Evolutionary conservation across 2,329 filamentous ascomycete species (phyloP).

Genomic region (Phialemonium atrogriseum): DNA sequence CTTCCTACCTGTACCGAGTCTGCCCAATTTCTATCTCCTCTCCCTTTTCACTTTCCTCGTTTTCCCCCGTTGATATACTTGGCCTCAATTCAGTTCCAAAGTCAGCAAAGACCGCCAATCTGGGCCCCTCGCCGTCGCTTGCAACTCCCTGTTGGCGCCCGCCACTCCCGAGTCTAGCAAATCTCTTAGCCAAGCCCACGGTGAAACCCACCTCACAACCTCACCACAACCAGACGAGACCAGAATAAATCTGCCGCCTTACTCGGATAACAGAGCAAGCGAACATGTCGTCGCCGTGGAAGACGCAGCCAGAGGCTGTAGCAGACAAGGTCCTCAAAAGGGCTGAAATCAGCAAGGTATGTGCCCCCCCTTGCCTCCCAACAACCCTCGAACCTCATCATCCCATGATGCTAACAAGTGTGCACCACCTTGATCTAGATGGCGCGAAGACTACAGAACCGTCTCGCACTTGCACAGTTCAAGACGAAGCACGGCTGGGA

Average conservation of each 20-base stretch:
- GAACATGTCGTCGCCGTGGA: slow-evolving; percentile 53
- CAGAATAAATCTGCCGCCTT: background rate
- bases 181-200: slow-evolving; percentile 15
- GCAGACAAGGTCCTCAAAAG: slow-evolving; percentile 63
- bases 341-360: slow-evolving; percentile 68
- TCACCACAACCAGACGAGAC: slow-evolving; percentile 6
- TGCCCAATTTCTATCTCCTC: too few relatives aligned
- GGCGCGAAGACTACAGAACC: slow-evolving; percentile 84
- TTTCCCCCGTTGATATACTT: too few relatives aligned
- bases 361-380: slow-evolving; percentile 13
- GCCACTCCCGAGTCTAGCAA: slow-evolving; percentile 7
- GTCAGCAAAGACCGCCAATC: too few relatives aligned
- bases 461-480: slow-evolving; percentile 90
- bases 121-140: too few relatives aligned
- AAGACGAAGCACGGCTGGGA: slow-evolving; percentile 96
- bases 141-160: too few relatives aligned
- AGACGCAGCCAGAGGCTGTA: slow-evolving; percentile 55
- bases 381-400: slow-evolving; percentile 4
- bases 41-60: too few relatives aligned
- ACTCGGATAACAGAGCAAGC: slow-evolving; percentile 17
- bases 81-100: too few relatives aligned
- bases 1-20: too few relatives aligned
- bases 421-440: too few relatives aligned
- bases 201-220: slow-evolving; percentile 8
- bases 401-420: slow-evolving; percentile 5